phyloP scores from a whole-genome alignment of 78 protist genomes.

The Chrysochromulina parva region DNA sequence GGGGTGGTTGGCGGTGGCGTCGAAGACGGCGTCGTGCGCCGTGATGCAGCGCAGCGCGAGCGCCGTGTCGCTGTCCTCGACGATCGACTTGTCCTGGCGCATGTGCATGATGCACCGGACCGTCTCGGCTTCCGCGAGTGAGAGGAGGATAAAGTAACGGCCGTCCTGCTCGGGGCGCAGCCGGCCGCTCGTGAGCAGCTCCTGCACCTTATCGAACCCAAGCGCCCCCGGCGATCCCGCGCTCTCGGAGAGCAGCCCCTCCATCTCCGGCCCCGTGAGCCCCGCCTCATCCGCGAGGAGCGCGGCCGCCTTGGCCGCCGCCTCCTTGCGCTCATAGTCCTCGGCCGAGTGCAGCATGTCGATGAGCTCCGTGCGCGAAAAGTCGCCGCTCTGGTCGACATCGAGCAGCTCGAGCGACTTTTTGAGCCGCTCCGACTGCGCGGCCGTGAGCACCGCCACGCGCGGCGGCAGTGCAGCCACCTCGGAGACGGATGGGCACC shows the following conservation, averaged over 20 bases:
- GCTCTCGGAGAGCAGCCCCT: neutral
- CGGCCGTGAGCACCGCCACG: neutral
- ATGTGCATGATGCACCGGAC: conserved; percentile 56
- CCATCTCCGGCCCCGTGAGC: neutral
- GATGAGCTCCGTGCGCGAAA: neutral
- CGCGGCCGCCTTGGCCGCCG: too few species aligned
- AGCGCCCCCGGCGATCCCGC: neutral
- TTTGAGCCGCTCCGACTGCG: neutral
- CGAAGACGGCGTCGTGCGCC: neutral
- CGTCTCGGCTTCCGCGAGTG: conserved; percentile 75
- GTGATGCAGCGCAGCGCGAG: neutral
- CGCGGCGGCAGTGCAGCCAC: neutral
- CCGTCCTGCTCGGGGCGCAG: neutral
- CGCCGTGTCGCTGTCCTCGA: neutral
- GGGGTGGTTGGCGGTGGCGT: neutral
- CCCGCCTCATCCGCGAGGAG: too few species aligned
- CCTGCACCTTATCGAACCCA: neutral
- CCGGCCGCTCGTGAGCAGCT: neutral
- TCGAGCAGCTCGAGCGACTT: conserved; percentile 7
- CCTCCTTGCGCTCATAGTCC: neutral
- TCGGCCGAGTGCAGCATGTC: neutral
- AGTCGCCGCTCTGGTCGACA: neutral
- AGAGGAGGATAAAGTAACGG: conserved; percentile 44
- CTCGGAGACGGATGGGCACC: conserved; percentile 22
- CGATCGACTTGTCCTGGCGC: neutral